Evolutionary conservation across 148 eudicot species (phyloP).

Genomic region (Hydrangea macrophylla): DNA sequence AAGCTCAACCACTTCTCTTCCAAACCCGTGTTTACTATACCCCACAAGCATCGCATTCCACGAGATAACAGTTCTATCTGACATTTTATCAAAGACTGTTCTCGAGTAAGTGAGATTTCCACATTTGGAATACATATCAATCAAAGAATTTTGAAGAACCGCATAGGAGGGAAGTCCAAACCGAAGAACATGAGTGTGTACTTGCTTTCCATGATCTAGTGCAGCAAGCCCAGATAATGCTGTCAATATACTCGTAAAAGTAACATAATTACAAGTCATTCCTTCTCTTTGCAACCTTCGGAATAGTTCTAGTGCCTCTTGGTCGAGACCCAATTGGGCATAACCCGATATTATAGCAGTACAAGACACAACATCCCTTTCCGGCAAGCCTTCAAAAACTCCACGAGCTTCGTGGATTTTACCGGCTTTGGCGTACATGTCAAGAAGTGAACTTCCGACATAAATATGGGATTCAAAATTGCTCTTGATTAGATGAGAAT

Average conservation of each 20-base stretch:
- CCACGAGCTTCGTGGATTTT: conserved; percentile 60
- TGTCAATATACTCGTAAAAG: conserved; percentile 69
- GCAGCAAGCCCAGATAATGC: conserved; percentile 87
- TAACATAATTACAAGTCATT: conserved; percentile 72
- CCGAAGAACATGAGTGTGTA: conserved; percentile 65
- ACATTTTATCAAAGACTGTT: conserved; percentile 64
- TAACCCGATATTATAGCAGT: conserved; percentile 89
- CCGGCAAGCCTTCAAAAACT: conserved; percentile 60
- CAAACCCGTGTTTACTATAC: conserved; percentile 79
- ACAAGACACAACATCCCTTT: conserved; percentile 84
- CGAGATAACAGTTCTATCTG: conserved; percentile 73
- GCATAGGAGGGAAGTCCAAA: conserved; percentile 43
- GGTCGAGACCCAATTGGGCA: conserved; percentile 75
- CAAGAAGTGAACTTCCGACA: conserved; percentile 95
- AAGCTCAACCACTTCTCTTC: conserved; percentile 49
- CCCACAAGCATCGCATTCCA: conserved; percentile 95
- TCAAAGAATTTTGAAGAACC: conserved; percentile 72
- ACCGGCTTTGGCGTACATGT: conserved; percentile 85
- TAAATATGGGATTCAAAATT: conserved; percentile 60
- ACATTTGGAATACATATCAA: conserved; percentile 96
- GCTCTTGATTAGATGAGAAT: conserved; percentile 51
- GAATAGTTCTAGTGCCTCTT: conserved; percentile 68
- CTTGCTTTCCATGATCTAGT: conserved; percentile 73
- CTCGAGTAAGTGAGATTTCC: conserved; percentile 73
- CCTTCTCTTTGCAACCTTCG: conserved; percentile 55